Conservation (phyloP, 208 protist genomes). For the Perkinsela sp. region DNA sequence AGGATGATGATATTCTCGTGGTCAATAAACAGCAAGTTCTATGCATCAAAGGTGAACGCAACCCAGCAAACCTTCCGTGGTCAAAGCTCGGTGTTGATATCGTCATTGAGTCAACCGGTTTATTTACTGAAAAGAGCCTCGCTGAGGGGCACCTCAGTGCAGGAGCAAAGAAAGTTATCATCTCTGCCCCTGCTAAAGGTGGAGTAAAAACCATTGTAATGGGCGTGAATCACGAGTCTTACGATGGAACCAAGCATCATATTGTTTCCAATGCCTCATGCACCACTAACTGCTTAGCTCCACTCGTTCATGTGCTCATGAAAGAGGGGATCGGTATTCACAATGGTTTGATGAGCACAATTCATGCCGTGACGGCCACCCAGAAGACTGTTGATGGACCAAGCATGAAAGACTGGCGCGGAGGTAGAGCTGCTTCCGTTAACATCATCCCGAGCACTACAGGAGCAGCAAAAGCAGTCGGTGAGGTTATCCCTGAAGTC, state of each 20-base stretch:
- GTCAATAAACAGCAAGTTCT: conserved; percentile 41
- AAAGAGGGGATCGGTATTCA: conserved; percentile 83
- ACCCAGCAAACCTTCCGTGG: conserved; percentile 82
- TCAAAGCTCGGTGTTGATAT: conserved; percentile 63
- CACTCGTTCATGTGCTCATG: conserved; percentile 80
- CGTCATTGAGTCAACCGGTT: conserved; percentile 93
- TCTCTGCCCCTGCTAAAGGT: conserved; percentile 89
- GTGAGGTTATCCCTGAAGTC: conserved; percentile 63
- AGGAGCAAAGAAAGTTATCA: conserved; percentile 91
- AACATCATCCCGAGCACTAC: conserved; percentile 99
- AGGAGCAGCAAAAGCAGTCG: conserved; percentile 93
- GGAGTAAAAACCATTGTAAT: conserved; percentile 88
- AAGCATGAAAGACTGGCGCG: conserved; percentile 89
- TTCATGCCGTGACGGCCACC: conserved; percentile 93
- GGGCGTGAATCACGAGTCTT: conserved; percentile 87
- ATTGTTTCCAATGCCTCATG: conserved; percentile 95
- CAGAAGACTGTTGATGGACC: conserved; percentile 92
- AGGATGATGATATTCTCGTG: conserved; percentile 26
- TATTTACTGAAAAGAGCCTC: conserved; percentile 75
- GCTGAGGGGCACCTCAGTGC: conserved; percentile 72
- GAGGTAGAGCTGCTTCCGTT: conserved; percentile 59
- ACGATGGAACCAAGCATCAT: conserved; percentile 25
- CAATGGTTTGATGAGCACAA: conserved; percentile 94
- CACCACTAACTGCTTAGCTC: conserved; percentile 99
- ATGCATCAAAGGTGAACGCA: conserved; percentile 34